These are phyloP conservation scores for Gynochthodes officinalis DNA, from an alignment of 257 asterid genomes.

Conservation along the genomic window DNA sequence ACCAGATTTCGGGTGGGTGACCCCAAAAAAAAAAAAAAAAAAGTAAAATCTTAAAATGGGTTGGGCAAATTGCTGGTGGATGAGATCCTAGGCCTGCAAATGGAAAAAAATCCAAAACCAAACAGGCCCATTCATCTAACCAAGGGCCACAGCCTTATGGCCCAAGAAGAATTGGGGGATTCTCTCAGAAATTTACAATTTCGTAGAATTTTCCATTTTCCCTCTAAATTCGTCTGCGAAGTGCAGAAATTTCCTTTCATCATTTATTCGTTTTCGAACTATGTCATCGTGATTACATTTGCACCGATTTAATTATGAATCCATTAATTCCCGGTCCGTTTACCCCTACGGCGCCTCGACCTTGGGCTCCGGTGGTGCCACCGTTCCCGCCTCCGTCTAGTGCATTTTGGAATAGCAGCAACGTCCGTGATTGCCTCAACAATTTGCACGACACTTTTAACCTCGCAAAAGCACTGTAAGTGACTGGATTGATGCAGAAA, in stretches of 20 bases:
- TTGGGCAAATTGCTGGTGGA: too few relatives aligned
- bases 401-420: conserved; percentile 35
- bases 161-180: too few relatives aligned
- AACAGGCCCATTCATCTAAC: too few relatives aligned
- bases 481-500: not conserved
- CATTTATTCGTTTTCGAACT: too few relatives aligned
- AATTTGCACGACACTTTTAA: conserved; percentile 25
- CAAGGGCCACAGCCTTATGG: too few relatives aligned
- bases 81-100: too few relatives aligned
- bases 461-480: conserved; percentile 37
- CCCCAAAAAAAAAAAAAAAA: too few relatives aligned
- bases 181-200: too few relatives aligned
- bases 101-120: too few relatives aligned
- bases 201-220: not conserved
- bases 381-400: conserved; percentile 60
- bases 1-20: too few relatives aligned
- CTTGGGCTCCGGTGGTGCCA: conserved; percentile 43
- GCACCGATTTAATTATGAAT: conserved; percentile 30
- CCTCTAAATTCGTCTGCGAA: not conserved
- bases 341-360: conserved; percentile 28
- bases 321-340: conserved; percentile 39
- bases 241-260: not conserved
- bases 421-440: conserved; percentile 28
- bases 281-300: not conserved
- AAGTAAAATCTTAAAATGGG: too few relatives aligned